These are phyloP conservation scores for Chenopodium berlandieri DNA, from an alignment of 148 eudicot species.

Conservation along the genomic window DNA sequence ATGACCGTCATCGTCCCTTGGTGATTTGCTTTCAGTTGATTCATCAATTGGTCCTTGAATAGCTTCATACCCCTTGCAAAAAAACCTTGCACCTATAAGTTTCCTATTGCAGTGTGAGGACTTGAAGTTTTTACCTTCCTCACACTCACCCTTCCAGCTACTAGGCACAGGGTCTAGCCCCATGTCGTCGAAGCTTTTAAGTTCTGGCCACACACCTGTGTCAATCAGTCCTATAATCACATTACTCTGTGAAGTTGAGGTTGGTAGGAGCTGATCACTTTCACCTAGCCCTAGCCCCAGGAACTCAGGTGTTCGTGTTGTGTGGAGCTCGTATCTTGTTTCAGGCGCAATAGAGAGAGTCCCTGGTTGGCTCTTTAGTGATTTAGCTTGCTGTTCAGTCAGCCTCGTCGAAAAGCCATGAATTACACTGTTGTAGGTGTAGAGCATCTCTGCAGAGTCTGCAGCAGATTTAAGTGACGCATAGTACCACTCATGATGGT, in stretches of 20 bases:
- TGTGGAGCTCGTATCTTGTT: constrained; percentile 61
- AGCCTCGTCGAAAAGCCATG: constrained; percentile 75
- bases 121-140: constrained; percentile 49
- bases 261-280: constrained; percentile 32
- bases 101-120: constrained; percentile 61
- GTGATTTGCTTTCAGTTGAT: constrained; percentile 59
- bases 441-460: constrained; percentile 52
- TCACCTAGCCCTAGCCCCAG: constrained; percentile 59
- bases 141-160: constrained; percentile 74
- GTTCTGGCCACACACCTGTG: constrained; percentile 90
- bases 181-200: constrained; percentile 59
- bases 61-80: constrained; percentile 68
- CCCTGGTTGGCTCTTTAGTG: constrained; percentile 49
- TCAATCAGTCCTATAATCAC: constrained; percentile 70
- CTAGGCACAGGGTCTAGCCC: constrained; percentile 67
- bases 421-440: constrained; percentile 57
- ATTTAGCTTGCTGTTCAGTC: constrained; percentile 50
- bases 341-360: constrained; percentile 56
- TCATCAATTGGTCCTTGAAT: constrained; percentile 62
- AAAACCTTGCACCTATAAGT: constrained; percentile 76
- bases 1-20: constrained; percentile 90
- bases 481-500: constrained; percentile 66
- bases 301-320: constrained; percentile 76
- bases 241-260: constrained; percentile 42
- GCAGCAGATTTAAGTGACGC: constrained; percentile 58